These are phyloP conservation scores for Candida arabinofermentans DNA, from an alignment of 805 yeast genomes.

Conservation along the genomic window DNA sequence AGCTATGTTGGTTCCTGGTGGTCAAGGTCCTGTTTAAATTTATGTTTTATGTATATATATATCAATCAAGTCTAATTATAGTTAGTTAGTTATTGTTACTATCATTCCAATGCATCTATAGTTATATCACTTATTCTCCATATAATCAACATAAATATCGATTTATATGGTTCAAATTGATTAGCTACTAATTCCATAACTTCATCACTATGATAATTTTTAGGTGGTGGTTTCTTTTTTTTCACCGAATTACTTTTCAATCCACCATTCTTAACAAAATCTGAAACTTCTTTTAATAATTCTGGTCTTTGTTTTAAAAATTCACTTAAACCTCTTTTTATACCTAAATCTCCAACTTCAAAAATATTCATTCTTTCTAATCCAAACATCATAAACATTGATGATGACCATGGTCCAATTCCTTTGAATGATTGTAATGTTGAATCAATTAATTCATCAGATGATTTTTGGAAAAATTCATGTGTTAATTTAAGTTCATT, in stretches of 20 bases:
- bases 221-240: constrained; percentile 6
- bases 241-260: constrained; percentile 36
- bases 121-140: constrained; percentile 69
- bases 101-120: constrained; percentile 41
- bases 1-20: constrained; percentile 60
- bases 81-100: not conserved
- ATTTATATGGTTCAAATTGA: constrained; percentile 60
- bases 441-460: constrained; percentile 11
- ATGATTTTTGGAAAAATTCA: constrained; percentile 15
- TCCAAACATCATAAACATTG: constrained; percentile 78
- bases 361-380: constrained; percentile 65
- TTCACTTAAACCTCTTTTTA: constrained; percentile 72
- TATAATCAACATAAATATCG: constrained; percentile 62
- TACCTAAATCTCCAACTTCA: constrained; percentile 77
- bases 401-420: constrained; percentile 82
- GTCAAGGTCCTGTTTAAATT: constrained; percentile 31
- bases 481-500: constrained; percentile 14
- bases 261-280: constrained; percentile 29
- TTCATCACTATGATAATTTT: constrained; percentile 45
- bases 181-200: constrained; percentile 52
- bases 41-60: too few species aligned
- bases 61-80: too few species aligned
- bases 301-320: constrained; percentile 56
- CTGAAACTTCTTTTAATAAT: constrained; percentile 41
- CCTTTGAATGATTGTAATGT: constrained; percentile 48